Evolutionary conservation across 768 basidiomycete genomes (phyloP).

Genomic region (Rhodotorula diobovata): DNA sequence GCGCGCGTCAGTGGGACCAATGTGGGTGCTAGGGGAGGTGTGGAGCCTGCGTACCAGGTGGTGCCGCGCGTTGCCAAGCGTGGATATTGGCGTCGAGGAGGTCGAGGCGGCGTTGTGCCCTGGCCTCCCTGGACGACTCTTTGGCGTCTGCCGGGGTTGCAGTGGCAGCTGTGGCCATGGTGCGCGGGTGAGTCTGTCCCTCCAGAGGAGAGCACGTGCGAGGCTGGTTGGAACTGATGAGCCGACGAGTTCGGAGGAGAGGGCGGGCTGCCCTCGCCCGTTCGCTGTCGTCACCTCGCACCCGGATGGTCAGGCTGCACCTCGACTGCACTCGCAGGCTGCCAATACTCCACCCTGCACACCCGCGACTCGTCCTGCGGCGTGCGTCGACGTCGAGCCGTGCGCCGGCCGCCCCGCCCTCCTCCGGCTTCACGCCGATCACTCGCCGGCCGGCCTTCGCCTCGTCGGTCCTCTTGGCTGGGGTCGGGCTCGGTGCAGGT

Average conservation of each 20-base stretch:
- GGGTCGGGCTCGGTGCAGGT: no score
- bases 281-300: not conserved
- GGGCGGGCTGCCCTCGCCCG: no score
- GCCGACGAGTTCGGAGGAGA: not conserved
- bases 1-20: not conserved
- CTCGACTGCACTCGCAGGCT: not conserved
- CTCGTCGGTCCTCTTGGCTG: not conserved
- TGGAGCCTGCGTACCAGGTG: not conserved
- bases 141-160: not conserved
- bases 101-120: conserved; percentile 17
- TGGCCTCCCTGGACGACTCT: not conserved
- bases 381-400: not conserved
- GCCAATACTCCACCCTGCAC: not conserved
- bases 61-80: conserved; percentile 33
- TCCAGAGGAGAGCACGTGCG: not conserved
- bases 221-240: not conserved
- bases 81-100: conserved; percentile 22
- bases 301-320: not conserved
- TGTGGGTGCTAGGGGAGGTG: not conserved
- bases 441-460: not conserved
- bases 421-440: not conserved
- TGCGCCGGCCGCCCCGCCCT: not conserved
- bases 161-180: not conserved
- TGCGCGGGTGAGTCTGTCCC: not conserved
- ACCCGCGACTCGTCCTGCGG: no score